Evolutionary conservation across 176 grass and related monocot species (phyloP), one percentile per base, ranked within the genome.

Genomic region (Areca catechu): DNA sequence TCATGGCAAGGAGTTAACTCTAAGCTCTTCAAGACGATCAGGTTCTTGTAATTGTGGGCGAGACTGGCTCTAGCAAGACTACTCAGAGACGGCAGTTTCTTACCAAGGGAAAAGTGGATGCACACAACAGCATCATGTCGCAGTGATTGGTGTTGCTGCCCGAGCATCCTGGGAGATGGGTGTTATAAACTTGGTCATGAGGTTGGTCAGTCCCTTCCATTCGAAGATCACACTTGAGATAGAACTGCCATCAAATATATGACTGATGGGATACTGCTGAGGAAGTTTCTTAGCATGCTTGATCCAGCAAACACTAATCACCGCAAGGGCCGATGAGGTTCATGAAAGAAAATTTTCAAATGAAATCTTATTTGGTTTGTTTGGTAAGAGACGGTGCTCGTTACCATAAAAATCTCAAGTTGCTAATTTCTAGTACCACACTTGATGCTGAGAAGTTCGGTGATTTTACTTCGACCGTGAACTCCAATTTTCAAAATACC

Each of bases 121-220:
- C n/a, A n/a, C n/a, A n/a, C n/a, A n/a, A n/a, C n/a, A n/a, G n/a
- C n/a, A n/a, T n/a, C n/a, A n/a, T n/a, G n/a, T n/a, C n/a, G n/a
- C n/a, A n/a, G n/a, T n/a, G n/a, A n/a, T n/a, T n/a, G n/a, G n/a
- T n/a, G n/a, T n/a, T n/a, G n/a, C n/a, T n/a, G 91, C 91, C 50
- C 83, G 83, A 75, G 86, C 87, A 56, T 77, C 91, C 56, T 83
- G 90, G 68, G 86, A 96, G 65, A 90, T 96, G 82, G 91, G 86
- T 29, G 83, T 96, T 61, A 96, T 61, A 96, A 96, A 79, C 66
- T 90, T 47, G 91, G 86, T 30, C 91, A 96, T 24, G 91, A 95
- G 91, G 83, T 96, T 52, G 91, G 91, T 51, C 90, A 90, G 72
- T 96, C 91, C 50, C 90, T 96, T 75, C 80, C 83, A 37, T 96